phyloP scores from a whole-genome alignment of 192 early-diverging fungal species.

The Entrophospora sp. region DNA sequence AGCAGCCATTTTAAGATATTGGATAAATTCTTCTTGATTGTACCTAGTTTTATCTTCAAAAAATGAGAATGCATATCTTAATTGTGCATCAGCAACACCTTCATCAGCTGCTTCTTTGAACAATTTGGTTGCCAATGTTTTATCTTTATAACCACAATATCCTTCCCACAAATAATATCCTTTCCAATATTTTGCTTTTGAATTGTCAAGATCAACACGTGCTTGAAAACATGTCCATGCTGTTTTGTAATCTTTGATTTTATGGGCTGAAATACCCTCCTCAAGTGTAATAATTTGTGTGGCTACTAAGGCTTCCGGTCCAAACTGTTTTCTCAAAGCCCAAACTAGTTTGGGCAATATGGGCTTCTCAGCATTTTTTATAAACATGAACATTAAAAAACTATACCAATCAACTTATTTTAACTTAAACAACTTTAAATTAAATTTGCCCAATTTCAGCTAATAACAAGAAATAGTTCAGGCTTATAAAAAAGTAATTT shows the following conservation, averaged over 20 bases:
- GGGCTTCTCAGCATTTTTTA: too few species aligned
- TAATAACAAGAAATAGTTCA: too few species aligned
- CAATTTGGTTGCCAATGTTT: not conserved
- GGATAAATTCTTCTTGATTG: not conserved
- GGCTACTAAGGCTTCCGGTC: too few species aligned
- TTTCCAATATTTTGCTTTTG: conserved; percentile 21
- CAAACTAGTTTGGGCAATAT: too few species aligned
- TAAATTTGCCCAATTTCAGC: too few species aligned
- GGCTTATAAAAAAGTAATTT: not conserved
- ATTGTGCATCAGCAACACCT: conserved; percentile 13
- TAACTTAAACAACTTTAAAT: too few species aligned
- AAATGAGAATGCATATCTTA: conserved; percentile 12
- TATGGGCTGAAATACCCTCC: not conserved
- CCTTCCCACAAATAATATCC: conserved; percentile 19
- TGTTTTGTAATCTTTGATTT: not conserved
- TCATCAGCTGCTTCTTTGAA: conserved; percentile 19
- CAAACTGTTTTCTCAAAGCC: too few species aligned
- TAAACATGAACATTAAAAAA: too few species aligned
- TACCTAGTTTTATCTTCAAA: not conserved
- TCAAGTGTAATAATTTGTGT: not conserved
- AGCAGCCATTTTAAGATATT: not conserved
- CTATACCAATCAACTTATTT: too few species aligned
- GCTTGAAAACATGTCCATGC: conserved; percentile 6
- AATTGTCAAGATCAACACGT: conserved; percentile 1
- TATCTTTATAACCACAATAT: not conserved